Conservation (phyloP, 2,329 filamentous ascomycete genomes). For the Monascus ruber region DNA sequence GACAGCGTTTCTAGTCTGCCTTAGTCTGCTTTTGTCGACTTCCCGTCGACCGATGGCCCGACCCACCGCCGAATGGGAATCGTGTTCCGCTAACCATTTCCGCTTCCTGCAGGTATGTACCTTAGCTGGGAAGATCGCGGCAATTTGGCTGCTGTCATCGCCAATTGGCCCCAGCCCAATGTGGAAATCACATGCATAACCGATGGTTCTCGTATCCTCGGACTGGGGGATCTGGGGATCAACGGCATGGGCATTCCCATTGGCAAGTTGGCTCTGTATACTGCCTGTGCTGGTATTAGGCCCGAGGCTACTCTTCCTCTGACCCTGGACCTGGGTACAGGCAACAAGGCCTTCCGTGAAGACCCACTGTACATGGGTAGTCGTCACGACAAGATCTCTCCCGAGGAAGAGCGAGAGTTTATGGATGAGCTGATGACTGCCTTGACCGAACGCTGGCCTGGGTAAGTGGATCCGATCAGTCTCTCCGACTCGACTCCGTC, state of each 20-base stretch:
- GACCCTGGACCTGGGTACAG: conserved; percentile 52
- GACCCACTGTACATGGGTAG: conserved; percentile 88
- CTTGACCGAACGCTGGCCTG: conserved; percentile 63
- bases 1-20: no score
- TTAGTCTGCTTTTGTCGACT: no score
- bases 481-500: conserved; percentile 43
- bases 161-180: conserved; percentile 81
- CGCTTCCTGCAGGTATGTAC: conserved; percentile 52
- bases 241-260: conserved; percentile 98
- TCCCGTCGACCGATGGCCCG: no score
- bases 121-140: conserved; percentile 91
- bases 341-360: conserved; percentile 54
- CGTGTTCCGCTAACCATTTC: not conserved
- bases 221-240: conserved; percentile 87
- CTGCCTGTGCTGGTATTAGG: conserved; percentile 86
- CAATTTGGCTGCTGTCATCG: conserved; percentile 74
- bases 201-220: conserved; percentile 82
- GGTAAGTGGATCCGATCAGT: conserved; percentile 39
- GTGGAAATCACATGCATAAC: conserved; percentile 96
- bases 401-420: conserved; percentile 75
- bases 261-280: conserved; percentile 92
- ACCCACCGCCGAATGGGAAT: not conserved
- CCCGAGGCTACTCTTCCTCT: conserved; percentile 57
- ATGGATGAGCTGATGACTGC: conserved; percentile 97
- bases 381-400: conserved; percentile 65